Conservation (phyloP, 1,284 basidiomycete species). For the Cerrena zonata region DNA sequence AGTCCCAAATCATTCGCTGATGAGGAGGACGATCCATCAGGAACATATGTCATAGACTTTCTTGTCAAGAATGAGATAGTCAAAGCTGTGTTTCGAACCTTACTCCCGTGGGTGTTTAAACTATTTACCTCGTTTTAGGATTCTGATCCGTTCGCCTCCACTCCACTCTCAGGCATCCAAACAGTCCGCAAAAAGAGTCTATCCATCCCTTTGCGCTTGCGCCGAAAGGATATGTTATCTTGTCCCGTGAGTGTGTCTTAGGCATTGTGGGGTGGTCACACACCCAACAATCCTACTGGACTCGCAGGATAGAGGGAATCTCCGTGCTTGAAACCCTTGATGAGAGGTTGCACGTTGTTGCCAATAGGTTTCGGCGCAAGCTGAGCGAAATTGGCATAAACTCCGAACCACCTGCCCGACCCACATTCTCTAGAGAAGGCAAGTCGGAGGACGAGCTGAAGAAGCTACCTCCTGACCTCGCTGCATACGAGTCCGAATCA, state of each 20-base stretch:
- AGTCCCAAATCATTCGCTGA: constrained; percentile 14
- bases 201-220: constrained; percentile 34
- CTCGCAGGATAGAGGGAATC: constrained; percentile 42
- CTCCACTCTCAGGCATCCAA: constrained; percentile 37
- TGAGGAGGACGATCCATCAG: constrained; percentile 21
- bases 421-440: constrained; percentile 9
- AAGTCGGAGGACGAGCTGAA: constrained; percentile 3
- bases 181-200: constrained; percentile 45
- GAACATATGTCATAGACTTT: constrained; percentile 43
- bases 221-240: constrained; percentile 38
- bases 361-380: constrained; percentile 35
- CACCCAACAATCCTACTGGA: constrained; percentile 49
- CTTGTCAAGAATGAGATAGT: constrained; percentile 49
- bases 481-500: background rate
- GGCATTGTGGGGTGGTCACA: constrained; percentile 47
- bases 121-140: background rate
- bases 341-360: constrained; percentile 34
- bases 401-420: constrained; percentile 15
- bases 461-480: background rate
- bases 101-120: constrained; percentile 38
- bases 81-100: constrained; percentile 42
- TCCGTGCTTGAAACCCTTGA: constrained; percentile 40
- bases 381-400: constrained; percentile 18
- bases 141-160: constrained; percentile 4
- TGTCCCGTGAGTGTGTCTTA: constrained; percentile 43